Evolutionary conservation across 2,329 filamentous ascomycete species (phyloP), one percentile per base, ranked within the genome.

Genomic region (Acephala macrosclerotiorum): DNA sequence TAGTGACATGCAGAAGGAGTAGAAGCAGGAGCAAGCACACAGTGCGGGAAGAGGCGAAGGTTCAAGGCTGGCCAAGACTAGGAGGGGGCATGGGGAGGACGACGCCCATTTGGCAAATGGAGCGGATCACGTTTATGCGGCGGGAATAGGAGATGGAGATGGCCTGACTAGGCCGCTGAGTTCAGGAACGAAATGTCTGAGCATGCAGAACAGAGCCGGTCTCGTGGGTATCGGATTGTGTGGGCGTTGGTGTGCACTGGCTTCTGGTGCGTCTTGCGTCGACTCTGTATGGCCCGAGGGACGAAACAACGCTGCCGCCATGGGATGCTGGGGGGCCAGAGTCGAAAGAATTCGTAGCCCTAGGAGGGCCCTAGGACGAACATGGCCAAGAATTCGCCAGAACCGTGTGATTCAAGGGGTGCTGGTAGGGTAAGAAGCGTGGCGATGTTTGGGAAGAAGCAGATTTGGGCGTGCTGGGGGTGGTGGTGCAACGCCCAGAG

Each of bases 161-260:
- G 58, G 69, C 61, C 69, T 72, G 67, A 69, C 61, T 33, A 33
- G 59, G 25, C 35, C 40, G 22, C 25, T 25, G 45, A 42, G 29
- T 58, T 51, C 51, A 64, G 64, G 58, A 62, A 67, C 66, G 63
- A 65, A 61, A 51, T 61, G 68, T 66, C 67, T 70, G 66, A 70
- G 69, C 66, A 66, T 66, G 60, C 58, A 66, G 68, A 65, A 65
- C 66, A 64, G 60, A 61, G 49, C 66, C 67, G 51, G 70, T 72
- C 64, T 72, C 70, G 71, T 56, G 60, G 49, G 49, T 42, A 20
- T 16, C 29, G 49, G 60, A 36, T 26, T 55, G 60, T 35, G 42
- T 26, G 18, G 47, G 25, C 38, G n/a, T 49, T 29, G 45, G 53
- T 51, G 45, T 29, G 65, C 47, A 49, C 20, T 42, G 33, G 47